These are phyloP conservation scores for Staphylotrichum tortipilum DNA, from an alignment of 495 filamentous ascomycete genomes.

Conservation along the genomic window DNA sequence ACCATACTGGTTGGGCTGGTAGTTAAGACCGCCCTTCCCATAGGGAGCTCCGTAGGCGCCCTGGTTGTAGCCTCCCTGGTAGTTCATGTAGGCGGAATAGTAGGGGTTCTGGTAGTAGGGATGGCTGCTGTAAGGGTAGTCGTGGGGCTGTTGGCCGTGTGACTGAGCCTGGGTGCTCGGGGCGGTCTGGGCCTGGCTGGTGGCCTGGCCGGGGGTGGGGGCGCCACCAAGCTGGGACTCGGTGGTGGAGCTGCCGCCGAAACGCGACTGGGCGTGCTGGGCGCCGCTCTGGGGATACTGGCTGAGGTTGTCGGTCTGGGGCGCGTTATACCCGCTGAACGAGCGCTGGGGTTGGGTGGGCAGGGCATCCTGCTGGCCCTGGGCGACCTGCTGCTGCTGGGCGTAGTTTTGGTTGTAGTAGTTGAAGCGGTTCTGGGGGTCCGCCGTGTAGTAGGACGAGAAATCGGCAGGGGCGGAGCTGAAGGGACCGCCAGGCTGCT, in stretches of 20 bases:
- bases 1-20: conserved; percentile 73
- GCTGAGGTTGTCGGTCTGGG: conserved; percentile 62
- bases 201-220: conserved; percentile 57
- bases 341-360: conserved; percentile 54
- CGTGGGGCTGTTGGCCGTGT: conserved; percentile 48
- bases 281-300: conserved; percentile 65
- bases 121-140: conserved; percentile 60
- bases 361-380: conserved; percentile 64
- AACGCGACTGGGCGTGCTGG: conserved; percentile 23
- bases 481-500: conserved; percentile 48
- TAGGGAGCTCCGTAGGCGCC: conserved; percentile 63
- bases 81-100: conserved; percentile 71
- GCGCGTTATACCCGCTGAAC: conserved; percentile 67
- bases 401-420: conserved; percentile 68
- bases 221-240: conserved; percentile 80
- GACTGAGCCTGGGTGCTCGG: conserved; percentile 53
- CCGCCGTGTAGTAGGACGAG: conserved; percentile 79
- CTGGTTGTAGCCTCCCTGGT: conserved; percentile 60
- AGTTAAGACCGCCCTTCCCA: conserved; percentile 59
- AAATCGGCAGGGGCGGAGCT: conserved; percentile 74
- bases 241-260: conserved; percentile 47
- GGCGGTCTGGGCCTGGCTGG: conserved; percentile 41
- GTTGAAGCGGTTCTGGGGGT: conserved; percentile 64
- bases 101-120: conserved; percentile 78
- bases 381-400: conserved; percentile 55